Percentiles rank a stretch among this genome's conserved stretches.
Evolutionary conservation across 1,284 basidiomycete species (phyloP).

Genomic region (Kwoniella shivajii): DNA sequence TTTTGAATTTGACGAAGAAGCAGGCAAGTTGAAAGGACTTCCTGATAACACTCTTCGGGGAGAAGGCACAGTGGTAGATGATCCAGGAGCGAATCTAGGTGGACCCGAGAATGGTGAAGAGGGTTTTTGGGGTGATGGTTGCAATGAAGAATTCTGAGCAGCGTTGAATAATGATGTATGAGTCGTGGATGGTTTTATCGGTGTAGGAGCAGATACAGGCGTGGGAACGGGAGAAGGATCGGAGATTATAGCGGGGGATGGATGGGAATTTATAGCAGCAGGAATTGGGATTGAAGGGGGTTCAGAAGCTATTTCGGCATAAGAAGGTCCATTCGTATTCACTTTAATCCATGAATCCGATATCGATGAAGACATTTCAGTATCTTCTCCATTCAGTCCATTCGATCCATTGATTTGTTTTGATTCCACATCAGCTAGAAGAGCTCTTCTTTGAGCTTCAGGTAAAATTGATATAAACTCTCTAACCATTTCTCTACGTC

Average conservation of each 20-base stretch:
- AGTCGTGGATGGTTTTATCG: constrained; percentile 16
- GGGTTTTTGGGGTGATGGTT: constrained; percentile 14
- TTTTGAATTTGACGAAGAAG: constrained; percentile 11
- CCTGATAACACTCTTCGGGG: constrained; percentile 29
- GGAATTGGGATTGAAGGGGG: constrained; percentile 6
- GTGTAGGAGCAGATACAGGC: constrained; percentile 15
- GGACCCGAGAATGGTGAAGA: constrained; percentile 46
- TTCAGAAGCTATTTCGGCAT: constrained; percentile 3
- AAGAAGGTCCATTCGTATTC: constrained; percentile 2
- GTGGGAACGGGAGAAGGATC: not conserved
- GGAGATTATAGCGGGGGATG: constrained; percentile 2
- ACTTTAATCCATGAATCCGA: constrained; percentile 18
- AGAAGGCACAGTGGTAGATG: constrained; percentile 4
- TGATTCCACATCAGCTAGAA: constrained; percentile 33
- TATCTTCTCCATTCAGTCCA: constrained; percentile 14
- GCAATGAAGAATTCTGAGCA: constrained; percentile 13
- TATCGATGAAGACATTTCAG: constrained; percentile 28
- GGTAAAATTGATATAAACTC: constrained; percentile 66
- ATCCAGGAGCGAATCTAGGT: constrained; percentile 39
- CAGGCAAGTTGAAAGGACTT: constrained; percentile 34
- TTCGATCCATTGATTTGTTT: constrained; percentile 16
- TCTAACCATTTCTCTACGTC: constrained; percentile 67
- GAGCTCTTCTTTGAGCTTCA: constrained; percentile 58
- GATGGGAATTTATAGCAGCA: not conserved
- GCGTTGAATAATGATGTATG: constrained; percentile 13